Conservation (phyloP, 2,329 filamentous ascomycete genomes). For the Calonectria multiphialidica region DNA sequence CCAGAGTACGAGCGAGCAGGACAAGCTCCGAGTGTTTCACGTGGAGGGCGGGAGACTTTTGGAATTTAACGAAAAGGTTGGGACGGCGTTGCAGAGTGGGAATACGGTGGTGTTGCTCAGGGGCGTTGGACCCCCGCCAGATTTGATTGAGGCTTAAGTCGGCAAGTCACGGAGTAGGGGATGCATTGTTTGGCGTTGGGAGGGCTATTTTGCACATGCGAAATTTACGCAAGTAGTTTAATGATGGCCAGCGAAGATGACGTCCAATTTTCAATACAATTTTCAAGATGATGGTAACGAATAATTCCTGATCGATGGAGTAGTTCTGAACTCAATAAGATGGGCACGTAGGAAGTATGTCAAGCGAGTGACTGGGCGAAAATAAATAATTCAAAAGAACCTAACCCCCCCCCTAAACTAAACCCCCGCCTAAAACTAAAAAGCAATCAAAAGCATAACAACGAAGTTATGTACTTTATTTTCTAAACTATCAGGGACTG, state of each 20-base stretch:
- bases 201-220: neutral
- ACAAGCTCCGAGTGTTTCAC: slow-evolving; percentile 89
- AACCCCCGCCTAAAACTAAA: no score
- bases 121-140: slow-evolving; percentile 84
- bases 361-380: no score
- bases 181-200: slow-evolving; percentile 37
- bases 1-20: slow-evolving; percentile 78
- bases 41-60: slow-evolving; percentile 89
- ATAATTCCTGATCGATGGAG: neutral
- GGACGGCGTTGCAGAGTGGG: slow-evolving; percentile 78
- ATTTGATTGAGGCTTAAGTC: slow-evolving; percentile 72
- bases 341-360: neutral
- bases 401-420: no score
- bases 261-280: neutral
- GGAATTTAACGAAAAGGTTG: slow-evolving; percentile 90
- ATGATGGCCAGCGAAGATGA: neutral
- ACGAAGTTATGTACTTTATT: no score
- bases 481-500: neutral
- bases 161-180: slow-evolving; percentile 1
- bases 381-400: no score
- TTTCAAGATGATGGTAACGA: neutral
- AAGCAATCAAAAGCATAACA: no score
- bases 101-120: slow-evolving; percentile 92
- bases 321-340: neutral
- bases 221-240: neutral